Percentiles rank a stretch among this genome's conserved stretches.
These are phyloP conservation scores for Huntiella savannae DNA, from an alignment of 2,329 filamentous ascomycete species.

Conservation along the genomic window DNA sequence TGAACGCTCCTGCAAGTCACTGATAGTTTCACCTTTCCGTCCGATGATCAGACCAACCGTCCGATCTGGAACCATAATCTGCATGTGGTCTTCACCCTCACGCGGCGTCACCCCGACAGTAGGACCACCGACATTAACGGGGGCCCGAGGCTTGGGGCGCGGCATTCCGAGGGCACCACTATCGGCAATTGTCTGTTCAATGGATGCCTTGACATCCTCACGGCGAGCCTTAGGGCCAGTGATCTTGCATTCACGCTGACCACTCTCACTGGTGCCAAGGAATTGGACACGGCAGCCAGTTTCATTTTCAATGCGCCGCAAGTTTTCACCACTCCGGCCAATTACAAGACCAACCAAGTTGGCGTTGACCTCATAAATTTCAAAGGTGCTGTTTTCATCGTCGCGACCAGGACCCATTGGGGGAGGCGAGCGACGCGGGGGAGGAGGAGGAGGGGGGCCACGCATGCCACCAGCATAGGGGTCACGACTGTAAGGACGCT, in stretches of 20 bases:
- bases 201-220: slow-evolving; percentile 61
- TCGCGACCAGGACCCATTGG: slow-evolving; percentile 24
- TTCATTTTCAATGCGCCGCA: slow-evolving; percentile 67
- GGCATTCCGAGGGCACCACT: slow-evolving; percentile 28
- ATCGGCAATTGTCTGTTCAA: slow-evolving; percentile 43
- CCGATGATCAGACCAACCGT: slow-evolving; percentile 87
- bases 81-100: slow-evolving; percentile 68
- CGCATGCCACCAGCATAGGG: slow-evolving; percentile 20
- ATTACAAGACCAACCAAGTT: slow-evolving; percentile 80
- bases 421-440: slow-evolving; percentile 55
- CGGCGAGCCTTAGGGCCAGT: slow-evolving; percentile 53
- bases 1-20: slow-evolving; percentile 75
- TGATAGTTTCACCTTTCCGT: slow-evolving; percentile 82
- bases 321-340: slow-evolving; percentile 73
- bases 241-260: slow-evolving; percentile 71
- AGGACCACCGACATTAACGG: slow-evolving; percentile 1
- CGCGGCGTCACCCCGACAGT: slow-evolving; percentile 30
- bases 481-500: slow-evolving; percentile 33
- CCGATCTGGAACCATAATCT: slow-evolving; percentile 88
- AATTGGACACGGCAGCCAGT: slow-evolving; percentile 77
- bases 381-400: slow-evolving; percentile 43
- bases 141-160: slow-evolving; percentile 4
- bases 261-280: slow-evolving; percentile 55
- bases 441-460: slow-evolving; percentile 29
- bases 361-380: slow-evolving; percentile 73